Percentiles rank a stretch among this genome's conserved stretches.
Conservation (phyloP, 2,329 filamentous ascomycete genomes). For the Nothomitra cinnamomea region DNA sequence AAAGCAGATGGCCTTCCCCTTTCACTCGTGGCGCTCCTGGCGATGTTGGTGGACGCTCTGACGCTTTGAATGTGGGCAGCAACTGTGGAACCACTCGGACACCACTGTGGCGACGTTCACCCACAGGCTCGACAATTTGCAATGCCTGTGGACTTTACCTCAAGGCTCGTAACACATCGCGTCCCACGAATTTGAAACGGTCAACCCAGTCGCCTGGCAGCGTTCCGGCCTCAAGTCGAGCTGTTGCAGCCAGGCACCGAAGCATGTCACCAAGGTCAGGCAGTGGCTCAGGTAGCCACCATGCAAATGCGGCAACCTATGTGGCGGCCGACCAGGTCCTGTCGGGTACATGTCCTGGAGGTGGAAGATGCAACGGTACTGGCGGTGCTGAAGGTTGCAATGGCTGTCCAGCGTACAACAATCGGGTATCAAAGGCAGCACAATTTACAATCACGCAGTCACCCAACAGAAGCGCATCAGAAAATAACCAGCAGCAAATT, state of each 20-base stretch:
- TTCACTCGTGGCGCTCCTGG: conserved; percentile 23
- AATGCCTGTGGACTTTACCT: conserved; percentile 93
- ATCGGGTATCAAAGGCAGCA: conserved; percentile 76
- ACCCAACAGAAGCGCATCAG: not conserved
- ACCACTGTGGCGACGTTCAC: conserved; percentile 85
- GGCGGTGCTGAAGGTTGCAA: conserved; percentile 89
- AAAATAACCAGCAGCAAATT: conserved; percentile 4
- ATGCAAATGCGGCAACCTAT: conserved; percentile 37
- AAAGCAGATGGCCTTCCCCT: not conserved
- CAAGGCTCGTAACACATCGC: conserved; percentile 80
- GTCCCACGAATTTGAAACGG: conserved; percentile 80
- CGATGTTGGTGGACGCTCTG: not conserved
- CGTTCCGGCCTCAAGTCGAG: conserved; percentile 23
- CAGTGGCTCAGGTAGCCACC: not conserved
- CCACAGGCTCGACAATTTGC: conserved; percentile 85
- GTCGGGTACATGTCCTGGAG: conserved; percentile 84
- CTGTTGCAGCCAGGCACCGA: conserved; percentile 21
- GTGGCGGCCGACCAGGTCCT: conserved; percentile 59
- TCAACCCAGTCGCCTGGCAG: conserved; percentile 29
- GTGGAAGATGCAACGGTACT: conserved; percentile 88
- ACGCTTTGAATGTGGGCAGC: conserved; percentile 29
- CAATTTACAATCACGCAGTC: conserved; percentile 41
- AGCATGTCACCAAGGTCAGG: conserved; percentile 19
- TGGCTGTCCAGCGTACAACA: conserved; percentile 95
- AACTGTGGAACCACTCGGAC: conserved; percentile 93